Conservation (phyloP, 2,329 filamentous ascomycete genomes). For the Didymella segeticola region DNA sequence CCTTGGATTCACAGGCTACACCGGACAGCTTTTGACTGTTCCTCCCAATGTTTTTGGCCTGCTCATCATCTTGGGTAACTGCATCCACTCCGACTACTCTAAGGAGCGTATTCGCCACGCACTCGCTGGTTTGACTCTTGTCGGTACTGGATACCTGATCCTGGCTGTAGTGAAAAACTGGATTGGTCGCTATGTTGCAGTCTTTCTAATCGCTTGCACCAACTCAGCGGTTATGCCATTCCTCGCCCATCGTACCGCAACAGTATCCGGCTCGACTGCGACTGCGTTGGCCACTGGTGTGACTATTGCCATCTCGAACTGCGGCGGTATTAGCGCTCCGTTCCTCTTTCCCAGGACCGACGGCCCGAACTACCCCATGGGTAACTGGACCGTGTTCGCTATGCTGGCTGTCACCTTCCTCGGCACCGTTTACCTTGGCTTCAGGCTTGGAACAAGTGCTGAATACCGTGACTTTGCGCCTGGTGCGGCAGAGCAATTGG, state of each 20-base stretch:
- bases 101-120: slow-evolving; percentile 31
- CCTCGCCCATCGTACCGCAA: slow-evolving; percentile 29
- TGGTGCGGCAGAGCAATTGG: slow-evolving; percentile 28
- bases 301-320: slow-evolving; percentile 31
- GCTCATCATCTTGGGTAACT: slow-evolving; percentile 49
- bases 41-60: slow-evolving; percentile 70
- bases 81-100: slow-evolving; percentile 31
- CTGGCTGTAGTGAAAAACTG: slow-evolving; percentile 28
- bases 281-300: slow-evolving; percentile 32
- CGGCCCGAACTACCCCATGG: slow-evolving; percentile 30
- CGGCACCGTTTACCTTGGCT: slow-evolving; percentile 29
- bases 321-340: slow-evolving; percentile 30
- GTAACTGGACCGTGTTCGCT: slow-evolving; percentile 31
- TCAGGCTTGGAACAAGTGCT: slow-evolving; percentile 28
- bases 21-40: slow-evolving; percentile 70
- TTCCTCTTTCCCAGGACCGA: slow-evolving; percentile 25
- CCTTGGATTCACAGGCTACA: slow-evolving; percentile 61
- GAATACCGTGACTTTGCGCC: slow-evolving; percentile 32
- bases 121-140: slow-evolving; percentile 22
- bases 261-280: slow-evolving; percentile 29
- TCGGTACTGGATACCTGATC: slow-evolving; percentile 29
- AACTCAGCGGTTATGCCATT: slow-evolving; percentile 31
- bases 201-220: slow-evolving; percentile 31
- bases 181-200: slow-evolving; percentile 30
- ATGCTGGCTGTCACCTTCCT: slow-evolving; percentile 27